Conservation (phyloP, 2,329 filamentous ascomycete species). For the Teratosphaeria gauchensis region DNA sequence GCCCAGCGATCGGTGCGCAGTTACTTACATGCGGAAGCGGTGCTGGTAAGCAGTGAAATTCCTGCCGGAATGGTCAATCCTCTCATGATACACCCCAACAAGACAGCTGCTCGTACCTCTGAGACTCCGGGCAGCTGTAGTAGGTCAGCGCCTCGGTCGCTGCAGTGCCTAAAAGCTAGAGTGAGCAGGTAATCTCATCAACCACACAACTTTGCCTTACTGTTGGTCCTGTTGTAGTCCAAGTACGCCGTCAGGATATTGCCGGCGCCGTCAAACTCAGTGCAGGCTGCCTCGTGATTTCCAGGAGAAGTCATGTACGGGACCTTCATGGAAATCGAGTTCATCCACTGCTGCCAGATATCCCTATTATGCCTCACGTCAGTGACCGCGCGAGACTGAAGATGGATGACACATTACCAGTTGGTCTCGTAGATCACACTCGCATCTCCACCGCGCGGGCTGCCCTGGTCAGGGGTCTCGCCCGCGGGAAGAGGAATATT, state of each 20-base stretch:
- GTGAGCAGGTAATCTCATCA: not conserved
- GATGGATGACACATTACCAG: constrained; percentile 40
- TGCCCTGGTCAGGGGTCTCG: constrained; percentile 37
- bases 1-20: not conserved
- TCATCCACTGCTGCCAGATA: constrained; percentile 16
- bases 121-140: constrained; percentile 44
- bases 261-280: constrained; percentile 39
- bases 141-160: constrained; percentile 34
- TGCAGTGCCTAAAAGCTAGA: constrained; percentile 20
- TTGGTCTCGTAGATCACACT: constrained; percentile 42
- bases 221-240: constrained; percentile 35
- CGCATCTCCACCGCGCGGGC: constrained; percentile 41
- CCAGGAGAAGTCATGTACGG: constrained; percentile 44
- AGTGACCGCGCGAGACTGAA: not conserved
- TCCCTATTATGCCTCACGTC: not conserved
- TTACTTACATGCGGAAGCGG: constrained; percentile 38
- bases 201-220: not conserved
- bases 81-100: not conserved
- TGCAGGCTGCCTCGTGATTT: constrained; percentile 43
- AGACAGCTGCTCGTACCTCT: constrained; percentile 21
- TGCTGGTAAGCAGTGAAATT: constrained; percentile 45
- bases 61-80: not conserved
- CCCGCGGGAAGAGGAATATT: constrained; percentile 36
- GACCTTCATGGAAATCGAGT: constrained; percentile 32
- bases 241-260: constrained; percentile 40